Conservation (phyloP, 1,139 yeast species). For the Zygosaccharomyces sapae region DNA sequence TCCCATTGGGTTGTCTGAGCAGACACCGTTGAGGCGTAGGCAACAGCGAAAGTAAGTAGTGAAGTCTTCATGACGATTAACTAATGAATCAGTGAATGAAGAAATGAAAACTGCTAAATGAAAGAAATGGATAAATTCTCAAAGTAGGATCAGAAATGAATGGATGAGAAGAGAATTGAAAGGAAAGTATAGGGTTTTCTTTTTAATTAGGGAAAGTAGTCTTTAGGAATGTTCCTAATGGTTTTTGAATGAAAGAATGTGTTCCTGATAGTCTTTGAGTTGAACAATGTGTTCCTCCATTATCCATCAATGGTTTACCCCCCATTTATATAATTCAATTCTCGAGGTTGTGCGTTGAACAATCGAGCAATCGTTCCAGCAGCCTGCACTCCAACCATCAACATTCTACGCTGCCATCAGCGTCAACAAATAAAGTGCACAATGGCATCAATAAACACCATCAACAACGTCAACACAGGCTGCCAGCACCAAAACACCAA, state of each 20-base stretch:
- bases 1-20: constrained; percentile 14
- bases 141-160: not conserved
- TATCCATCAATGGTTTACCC: not conserved
- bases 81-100: not conserved
- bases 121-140: not conserved
- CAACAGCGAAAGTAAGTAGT: not conserved
- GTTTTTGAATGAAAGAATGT: not conserved
- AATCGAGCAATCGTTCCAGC: not conserved
- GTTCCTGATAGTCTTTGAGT: not conserved
- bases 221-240: not conserved
- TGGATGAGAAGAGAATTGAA: not conserved
- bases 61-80: constrained; percentile 2
- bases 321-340: not conserved
- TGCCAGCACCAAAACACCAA: constrained; percentile 3
- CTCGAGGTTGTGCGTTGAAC: not conserved
- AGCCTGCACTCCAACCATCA: not conserved
- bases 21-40: constrained; percentile 7
- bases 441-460: not conserved
- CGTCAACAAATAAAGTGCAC: not conserved
- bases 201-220: not conserved
- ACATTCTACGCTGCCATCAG: not conserved
- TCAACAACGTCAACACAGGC: not conserved
- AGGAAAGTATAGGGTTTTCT: not conserved
- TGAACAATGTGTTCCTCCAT: not conserved
- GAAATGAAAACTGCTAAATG: not conserved